These are phyloP conservation scores for Silybum marianum DNA, from an alignment of 129 eudicot species.

Conservation along the genomic window DNA sequence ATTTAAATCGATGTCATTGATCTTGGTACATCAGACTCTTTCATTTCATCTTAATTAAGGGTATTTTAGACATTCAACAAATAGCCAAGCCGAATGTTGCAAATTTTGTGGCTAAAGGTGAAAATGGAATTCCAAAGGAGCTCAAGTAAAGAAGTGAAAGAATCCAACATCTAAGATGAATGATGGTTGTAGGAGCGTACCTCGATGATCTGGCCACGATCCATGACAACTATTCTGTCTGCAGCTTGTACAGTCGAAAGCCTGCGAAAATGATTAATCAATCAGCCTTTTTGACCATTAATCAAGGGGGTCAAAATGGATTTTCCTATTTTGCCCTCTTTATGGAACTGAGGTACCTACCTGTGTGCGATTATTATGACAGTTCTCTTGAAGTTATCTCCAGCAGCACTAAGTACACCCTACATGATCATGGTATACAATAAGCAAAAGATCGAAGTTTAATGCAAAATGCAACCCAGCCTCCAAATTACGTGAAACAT, in stretches of 20 bases:
- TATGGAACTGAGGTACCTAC: constrained; percentile 30
- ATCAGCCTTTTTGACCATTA: constrained; percentile 19
- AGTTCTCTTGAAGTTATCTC: constrained; percentile 65
- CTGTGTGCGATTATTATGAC: constrained; percentile 92
- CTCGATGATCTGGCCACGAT: constrained; percentile 84
- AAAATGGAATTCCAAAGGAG: background rate
- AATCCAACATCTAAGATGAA: background rate
- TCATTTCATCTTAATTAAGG: background rate
- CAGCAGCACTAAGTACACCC: constrained; percentile 84
- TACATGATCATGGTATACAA: constrained; percentile 30
- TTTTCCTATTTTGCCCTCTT: background rate
- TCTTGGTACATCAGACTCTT: background rate
- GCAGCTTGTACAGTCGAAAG: constrained; percentile 97
- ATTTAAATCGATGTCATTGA: background rate
- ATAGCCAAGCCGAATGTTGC: background rate
- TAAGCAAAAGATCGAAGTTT: background rate
- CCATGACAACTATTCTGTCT: constrained; percentile 93
- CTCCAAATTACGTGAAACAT: background rate
- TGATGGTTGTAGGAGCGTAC: constrained; percentile 39
- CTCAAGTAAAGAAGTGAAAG: background rate
- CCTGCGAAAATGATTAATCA: constrained; percentile 41
- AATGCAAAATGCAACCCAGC: background rate
- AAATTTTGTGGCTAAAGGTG: background rate
- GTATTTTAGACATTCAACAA: background rate
- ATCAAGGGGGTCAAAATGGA: background rate